Base-by-base conservation (phyloP, 352 stramenopile genomes). In the Phytophthora quininea region DNA sequence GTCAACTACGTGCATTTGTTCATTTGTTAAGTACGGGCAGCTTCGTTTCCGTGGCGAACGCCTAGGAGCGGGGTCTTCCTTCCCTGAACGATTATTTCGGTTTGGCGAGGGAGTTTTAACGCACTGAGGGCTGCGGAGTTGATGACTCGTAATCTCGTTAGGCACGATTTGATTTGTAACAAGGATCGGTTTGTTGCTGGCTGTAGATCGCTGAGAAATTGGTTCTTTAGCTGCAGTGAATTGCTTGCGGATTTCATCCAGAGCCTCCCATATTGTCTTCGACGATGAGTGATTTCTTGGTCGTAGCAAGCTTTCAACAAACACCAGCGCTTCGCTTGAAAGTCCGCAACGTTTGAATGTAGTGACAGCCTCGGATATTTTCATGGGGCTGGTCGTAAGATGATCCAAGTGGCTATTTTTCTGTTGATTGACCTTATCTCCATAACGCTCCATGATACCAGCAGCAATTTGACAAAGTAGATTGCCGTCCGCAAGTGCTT, bases 401-500 rank as follows among this genome's bases (percentile, higher is more conserved):
- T 24, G 19, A 24, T 24, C 19, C 19, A 24, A 24, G 19, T 24
- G 19, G 19, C 19, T 24, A 24, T 24, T 24, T 24, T 24, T 24
- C 19, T 24, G 19, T 24, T 24, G 19, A 3, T 64, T 45, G 24
- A 71, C 24, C 11, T 54, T 30, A 7, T 40, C 42, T 7, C 55
- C 40, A 37, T 51, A 73, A 11, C 47, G 64, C 6, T 47, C 48
- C 52, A 62, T 45, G 9, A 83, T 30, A 4, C 48, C 65, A 43
- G 54, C 56, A 49, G 73, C 73, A 15, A 88, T 70, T 35, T 65
- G 70, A 32, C 62, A 74, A n/a, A 88, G 45, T 19, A 82, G 24
- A n/a, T 80, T 62, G 0, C 80, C 80, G 10, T 73, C 64, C 3
- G 58, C 31, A 43, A 88, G 84, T 8, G 49, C 10, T 60, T 56